Base-by-base conservation (phyloP, 257 asterid genomes). In the Nicotiana undulata region DNA sequence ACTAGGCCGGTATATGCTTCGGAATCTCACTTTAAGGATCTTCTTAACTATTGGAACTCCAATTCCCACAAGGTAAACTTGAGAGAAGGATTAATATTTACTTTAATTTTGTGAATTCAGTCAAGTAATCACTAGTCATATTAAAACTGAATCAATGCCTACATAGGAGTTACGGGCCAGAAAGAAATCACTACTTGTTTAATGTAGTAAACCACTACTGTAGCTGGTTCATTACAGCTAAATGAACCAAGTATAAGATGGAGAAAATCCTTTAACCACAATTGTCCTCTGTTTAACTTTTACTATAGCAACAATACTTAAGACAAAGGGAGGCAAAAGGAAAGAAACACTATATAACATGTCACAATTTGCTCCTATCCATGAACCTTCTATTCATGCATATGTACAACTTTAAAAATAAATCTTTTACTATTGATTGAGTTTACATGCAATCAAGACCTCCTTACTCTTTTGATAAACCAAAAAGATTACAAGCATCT, bases 381-480 rank as follows among this genome's bases (percentile, higher is more conserved):
- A 29, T 32, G 55, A 76, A 76, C 80, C 81, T 77, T 22, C 58
- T 77, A 46, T 58, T 55, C 81, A 55, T 58, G 53, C 58, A 44
- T 77, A 77, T 34, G n/a, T 77, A 77, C 81, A 58, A 16, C 55
- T 77, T 58, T 51, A 6, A 26, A 56, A 70, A 44, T 31, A 44
- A 31, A 29, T 26, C 12, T 34, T 31, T 58, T 44, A 16, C 28
- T 49, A 18, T 46, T 52, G 63, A 81, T 70, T 37, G 28, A 46
- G 46, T 59, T 44, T 32, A 8, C 20, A 52, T 37, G 52, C 60
- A 13, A 44, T 83, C 64, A 65, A 7, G 75, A 63, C 75, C 79
- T 82, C 79, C 79, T n/a, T n/a, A n/a, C n/a, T n/a, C n/a, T n/a
- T n/a, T n/a, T n/a, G n/a, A n/a, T n/a, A n/a, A n/a, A n/a, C n/a